Base-by-base conservation (phyloP, 768 basidiomycete genomes). In the Xerocomus potaroensis region DNA sequence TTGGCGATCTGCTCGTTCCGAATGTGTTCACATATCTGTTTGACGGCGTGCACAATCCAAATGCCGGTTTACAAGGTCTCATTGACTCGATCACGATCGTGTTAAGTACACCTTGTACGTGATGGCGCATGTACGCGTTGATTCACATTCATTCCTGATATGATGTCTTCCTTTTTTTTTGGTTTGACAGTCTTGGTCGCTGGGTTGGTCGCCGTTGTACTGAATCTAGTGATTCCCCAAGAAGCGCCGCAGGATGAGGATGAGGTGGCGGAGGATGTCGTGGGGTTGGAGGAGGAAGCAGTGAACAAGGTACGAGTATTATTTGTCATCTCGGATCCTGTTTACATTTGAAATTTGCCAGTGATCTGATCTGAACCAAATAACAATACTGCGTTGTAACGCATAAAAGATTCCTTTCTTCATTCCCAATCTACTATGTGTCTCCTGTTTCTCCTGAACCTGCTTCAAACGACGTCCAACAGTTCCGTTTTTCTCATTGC, bases 71-170 rank as follows among this genome's bases (percentile, higher is more conserved):
- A 18, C 67, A 75, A 50, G 87, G 88, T 1, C 69, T 91, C 38
- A 78, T 93, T 50, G 72, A 81, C 58, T 84, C 85, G 5, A 87
- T 91, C 50, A 83, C 84, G 26, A 91, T 92, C 57, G 68, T 91
- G 30, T 65, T 91, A 46, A 83, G 79, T 50, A 91, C 88, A 2
- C 90, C 88, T 30, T 91, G 88, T 88, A 63, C 72, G 84, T 67
- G 7, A 62, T 5, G 23, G n/a, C n/a, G n/a, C n/a, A n/a, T n/a
- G n/a, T n/a, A n/a, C n/a, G n/a, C n/a, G n/a, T n/a, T n/a, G n/a
- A n/a, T n/a, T n/a, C n/a, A n/a, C n/a, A n/a, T n/a, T n/a, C n/a
- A n/a, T n/a, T n/a, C n/a, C n/a, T n/a, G n/a, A n/a, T n/a, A n/a
- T n/a, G n/a, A n/a, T n/a, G n/a, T n/a, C n/a, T n/a, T n/a, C n/a